These are phyloP conservation scores for Fistulinella cinereoalba DNA, from an alignment of 1,284 basidiomycete genomes.

Conservation along the genomic window DNA sequence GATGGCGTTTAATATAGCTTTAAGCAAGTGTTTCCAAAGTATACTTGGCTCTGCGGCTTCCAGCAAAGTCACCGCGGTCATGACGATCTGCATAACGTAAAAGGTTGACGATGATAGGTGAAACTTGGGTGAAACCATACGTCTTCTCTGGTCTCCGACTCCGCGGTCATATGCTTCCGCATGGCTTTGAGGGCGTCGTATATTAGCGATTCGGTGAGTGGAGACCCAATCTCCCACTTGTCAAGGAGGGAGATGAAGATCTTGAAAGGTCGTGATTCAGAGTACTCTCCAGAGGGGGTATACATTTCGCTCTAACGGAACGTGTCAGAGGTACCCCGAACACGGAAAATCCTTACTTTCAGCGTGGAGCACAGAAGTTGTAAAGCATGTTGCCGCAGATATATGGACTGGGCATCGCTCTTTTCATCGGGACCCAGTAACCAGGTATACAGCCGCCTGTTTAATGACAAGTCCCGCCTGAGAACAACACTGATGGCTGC, in stretches of 20 bases:
- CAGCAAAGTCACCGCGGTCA: conserved; percentile 88
- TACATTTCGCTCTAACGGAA: conserved; percentile 67
- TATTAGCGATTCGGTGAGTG: conserved; percentile 75
- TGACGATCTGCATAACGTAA: conserved; percentile 52
- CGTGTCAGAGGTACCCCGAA: conserved; percentile 3
- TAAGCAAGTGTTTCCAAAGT: conserved; percentile 79
- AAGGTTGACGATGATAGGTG: conserved; percentile 9
- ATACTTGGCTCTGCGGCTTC: conserved; percentile 90
- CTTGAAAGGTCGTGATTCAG: conserved; percentile 86
- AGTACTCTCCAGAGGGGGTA: conserved; percentile 62
- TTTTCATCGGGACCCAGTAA: conserved; percentile 81
- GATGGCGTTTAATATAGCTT: conserved; percentile 53
- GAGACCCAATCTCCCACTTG: conserved; percentile 93
- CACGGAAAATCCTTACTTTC: conserved; percentile 42
- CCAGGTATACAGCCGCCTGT: conserved; percentile 92
- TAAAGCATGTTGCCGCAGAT: conserved; percentile 68
- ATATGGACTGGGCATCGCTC: conserved; percentile 66
- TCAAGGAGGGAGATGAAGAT: conserved; percentile 94
- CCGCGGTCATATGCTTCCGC: conserved; percentile 51
- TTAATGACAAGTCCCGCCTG: conserved; percentile 89
- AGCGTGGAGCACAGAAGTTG: conserved; percentile 68
- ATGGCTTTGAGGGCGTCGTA: conserved; percentile 79
- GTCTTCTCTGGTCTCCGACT: conserved; percentile 57
- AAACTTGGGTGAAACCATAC: conserved; percentile 38
- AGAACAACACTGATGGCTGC: conserved; percentile 82